Percentiles rank a stretch among this genome's conserved stretches.
phyloP scores from a whole-genome alignment of 306 rosid species.

The Cajanus cajan region DNA sequence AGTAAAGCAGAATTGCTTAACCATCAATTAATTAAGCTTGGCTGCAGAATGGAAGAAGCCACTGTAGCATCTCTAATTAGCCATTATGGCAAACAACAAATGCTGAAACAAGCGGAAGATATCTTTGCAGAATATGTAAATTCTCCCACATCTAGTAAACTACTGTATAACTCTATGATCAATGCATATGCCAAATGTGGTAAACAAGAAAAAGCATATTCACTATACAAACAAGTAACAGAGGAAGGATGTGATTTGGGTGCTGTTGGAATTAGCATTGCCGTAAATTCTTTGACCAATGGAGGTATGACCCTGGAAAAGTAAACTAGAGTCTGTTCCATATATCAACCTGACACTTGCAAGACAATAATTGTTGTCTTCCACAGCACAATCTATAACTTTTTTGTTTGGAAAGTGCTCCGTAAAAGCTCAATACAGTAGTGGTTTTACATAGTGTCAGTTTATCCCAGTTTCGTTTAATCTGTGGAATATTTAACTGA shows the following conservation, averaged over 20 bases:
- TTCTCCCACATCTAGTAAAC: slow-evolving; percentile 40
- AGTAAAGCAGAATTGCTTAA: slow-evolving; percentile 64
- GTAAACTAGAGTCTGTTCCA: slow-evolving; percentile 14
- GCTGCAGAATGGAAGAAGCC: slow-evolving; percentile 55
- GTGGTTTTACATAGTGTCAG: not conserved
- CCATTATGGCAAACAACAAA: slow-evolving; percentile 64
- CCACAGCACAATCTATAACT: not conserved
- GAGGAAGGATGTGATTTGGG: slow-evolving; percentile 64
- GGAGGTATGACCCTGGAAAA: slow-evolving; percentile 51
- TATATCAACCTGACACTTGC: not conserved
- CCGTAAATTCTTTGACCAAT: slow-evolving; percentile 71
- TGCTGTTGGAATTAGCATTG: slow-evolving; percentile 78
- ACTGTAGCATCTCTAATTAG: slow-evolving; percentile 62
- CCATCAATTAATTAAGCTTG: slow-evolving; percentile 45
- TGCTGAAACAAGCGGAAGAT: slow-evolving; percentile 69
- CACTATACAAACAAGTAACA: slow-evolving; percentile 55
- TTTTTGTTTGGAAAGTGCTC: not conserved
- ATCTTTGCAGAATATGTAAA: slow-evolving; percentile 58
- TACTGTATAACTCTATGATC: slow-evolving; percentile 67
- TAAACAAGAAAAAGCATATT: slow-evolving; percentile 68
- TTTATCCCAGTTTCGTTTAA: not conserved
- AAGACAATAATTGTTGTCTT: not conserved
- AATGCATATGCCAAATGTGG: slow-evolving; percentile 82
- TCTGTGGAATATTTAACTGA: not conserved
- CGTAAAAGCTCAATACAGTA: not conserved